These are phyloP conservation scores for Colletotrichum costaricense DNA, from an alignment of 2,329 filamentous ascomycete genomes.

Conservation along the genomic window DNA sequence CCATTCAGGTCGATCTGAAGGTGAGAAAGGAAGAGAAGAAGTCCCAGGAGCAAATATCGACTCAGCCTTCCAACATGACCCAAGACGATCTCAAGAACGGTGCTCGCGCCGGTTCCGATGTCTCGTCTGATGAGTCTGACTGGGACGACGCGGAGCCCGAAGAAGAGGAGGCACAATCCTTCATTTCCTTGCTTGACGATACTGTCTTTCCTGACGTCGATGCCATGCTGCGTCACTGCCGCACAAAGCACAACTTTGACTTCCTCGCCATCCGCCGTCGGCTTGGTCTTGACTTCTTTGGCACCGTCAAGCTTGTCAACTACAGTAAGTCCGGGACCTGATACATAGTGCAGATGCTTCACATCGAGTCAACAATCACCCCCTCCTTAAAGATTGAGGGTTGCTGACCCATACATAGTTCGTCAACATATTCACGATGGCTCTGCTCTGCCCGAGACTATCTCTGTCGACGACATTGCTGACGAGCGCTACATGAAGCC, in stretches of 20 bases:
- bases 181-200: constrained; percentile 77
- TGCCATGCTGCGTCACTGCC: constrained; percentile 77
- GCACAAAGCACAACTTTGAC: constrained; percentile 74
- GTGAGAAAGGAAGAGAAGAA: neutral
- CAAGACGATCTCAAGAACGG: constrained; percentile 11
- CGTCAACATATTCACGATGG: constrained; percentile 59
- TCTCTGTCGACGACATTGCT: constrained; percentile 72
- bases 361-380: neutral
- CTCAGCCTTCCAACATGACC: neutral
- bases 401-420: constrained; percentile 46
- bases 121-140: constrained; percentile 55
- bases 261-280: constrained; percentile 69
- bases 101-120: constrained; percentile 21
- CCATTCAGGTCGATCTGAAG: neutral
- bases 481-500: constrained; percentile 87
- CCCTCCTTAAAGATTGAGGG: neutral
- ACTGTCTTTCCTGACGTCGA: constrained; percentile 71
- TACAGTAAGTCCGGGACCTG: constrained; percentile 55
- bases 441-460: constrained; percentile 63
- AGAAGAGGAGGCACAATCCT: constrained; percentile 67
- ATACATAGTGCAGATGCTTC: neutral
- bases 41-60: neutral
- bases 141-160: constrained; percentile 71
- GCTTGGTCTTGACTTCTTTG: constrained; percentile 77
- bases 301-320: constrained; percentile 80